Evolutionary conservation across 768 basidiomycete species (phyloP).

Genomic region (Peribolospora kevripleyi): DNA sequence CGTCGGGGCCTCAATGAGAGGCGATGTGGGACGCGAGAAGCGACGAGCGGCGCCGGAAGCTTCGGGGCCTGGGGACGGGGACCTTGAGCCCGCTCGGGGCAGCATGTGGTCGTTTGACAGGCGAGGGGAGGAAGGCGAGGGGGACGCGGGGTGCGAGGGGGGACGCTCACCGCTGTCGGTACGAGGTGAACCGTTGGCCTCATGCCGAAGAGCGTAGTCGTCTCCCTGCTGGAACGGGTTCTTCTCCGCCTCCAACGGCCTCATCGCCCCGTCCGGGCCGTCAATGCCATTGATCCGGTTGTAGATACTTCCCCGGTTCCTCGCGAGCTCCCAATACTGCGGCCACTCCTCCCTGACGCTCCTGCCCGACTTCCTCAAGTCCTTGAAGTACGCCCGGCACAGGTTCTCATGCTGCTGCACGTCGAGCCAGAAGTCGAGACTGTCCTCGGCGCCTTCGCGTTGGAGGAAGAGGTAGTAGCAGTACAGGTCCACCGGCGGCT

Average conservation of each 20-base stretch:
- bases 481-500: conserved; percentile 91
- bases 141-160: too few species aligned
- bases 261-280: not conserved
- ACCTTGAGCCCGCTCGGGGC: not conserved
- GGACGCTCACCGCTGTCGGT: too few species aligned
- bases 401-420: conserved; percentile 98
- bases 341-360: conserved; percentile 95
- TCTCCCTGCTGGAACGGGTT: not conserved
- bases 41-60: not conserved
- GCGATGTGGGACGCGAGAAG: not conserved
- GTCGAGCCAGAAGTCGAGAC: conserved; percentile 95
- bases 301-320: conserved; percentile 61
- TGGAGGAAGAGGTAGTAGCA: conserved; percentile 65
- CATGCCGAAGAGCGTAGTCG: too few species aligned
- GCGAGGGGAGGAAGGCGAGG: not conserved
- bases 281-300: conserved; percentile 17
- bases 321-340: conserved; percentile 86
- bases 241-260: not conserved
- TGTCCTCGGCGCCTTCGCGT: conserved; percentile 84
- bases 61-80: not conserved
- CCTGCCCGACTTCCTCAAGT: conserved; percentile 78
- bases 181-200: too few species aligned
- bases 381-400: conserved; percentile 96
- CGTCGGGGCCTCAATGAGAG: too few species aligned
- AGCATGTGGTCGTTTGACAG: not conserved